Evolutionary conservation across 2,329 filamentous ascomycete species (phyloP), one percentile per base, ranked within the genome.

Genomic region (Stachybotrys chlorohalonatus): DNA sequence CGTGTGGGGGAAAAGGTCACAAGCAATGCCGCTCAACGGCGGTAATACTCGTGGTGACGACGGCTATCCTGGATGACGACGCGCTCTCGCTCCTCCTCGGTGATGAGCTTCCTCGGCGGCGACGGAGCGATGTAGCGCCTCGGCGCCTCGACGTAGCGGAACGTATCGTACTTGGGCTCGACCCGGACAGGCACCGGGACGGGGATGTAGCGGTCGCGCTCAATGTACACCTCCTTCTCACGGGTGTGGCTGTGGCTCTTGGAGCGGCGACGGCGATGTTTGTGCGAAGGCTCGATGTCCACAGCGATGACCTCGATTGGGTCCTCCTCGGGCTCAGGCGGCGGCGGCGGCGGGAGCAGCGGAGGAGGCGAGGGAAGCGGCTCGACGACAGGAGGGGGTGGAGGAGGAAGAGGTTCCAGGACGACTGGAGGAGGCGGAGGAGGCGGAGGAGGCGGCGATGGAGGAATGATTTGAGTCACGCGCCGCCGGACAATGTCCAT

Each of bases 141-240:
- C 31, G 77, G 73, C 0, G 74, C 76, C 55, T 81, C 77, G 51
- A 82, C 72, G 59, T 81, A 81, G 7, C 79, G 76, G 61, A 71
- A 82, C 32, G 76, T 77, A 45, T 79, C 78, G 57, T 74, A 75
- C 56, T 66, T 61, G 42, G 69, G 69, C 60, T 70, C 71, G 31
- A 60, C 61, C 52, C 64, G 66, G 24, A 65, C 64, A 52, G 67
- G 69, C 16, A 73, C 70, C 1, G 70, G 72, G 6, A 75, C 70
- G 16, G 72, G 76, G 15, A 80, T 68, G 51, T 76, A 60, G 52
- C 71, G 70, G 62, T 82, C 79, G 31, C 78, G 72, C 67, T 82
- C 78, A 57, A 82, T 73, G 62, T 77, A 72, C 52, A 79, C 70
- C 63, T 82, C 78, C 39, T 68, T 68, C 49, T 78, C 73, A 11